phyloP scores from a whole-genome alignment of 2,329 filamentous ascomycete genomes.

The Lasiodiplodia theobromae region DNA sequence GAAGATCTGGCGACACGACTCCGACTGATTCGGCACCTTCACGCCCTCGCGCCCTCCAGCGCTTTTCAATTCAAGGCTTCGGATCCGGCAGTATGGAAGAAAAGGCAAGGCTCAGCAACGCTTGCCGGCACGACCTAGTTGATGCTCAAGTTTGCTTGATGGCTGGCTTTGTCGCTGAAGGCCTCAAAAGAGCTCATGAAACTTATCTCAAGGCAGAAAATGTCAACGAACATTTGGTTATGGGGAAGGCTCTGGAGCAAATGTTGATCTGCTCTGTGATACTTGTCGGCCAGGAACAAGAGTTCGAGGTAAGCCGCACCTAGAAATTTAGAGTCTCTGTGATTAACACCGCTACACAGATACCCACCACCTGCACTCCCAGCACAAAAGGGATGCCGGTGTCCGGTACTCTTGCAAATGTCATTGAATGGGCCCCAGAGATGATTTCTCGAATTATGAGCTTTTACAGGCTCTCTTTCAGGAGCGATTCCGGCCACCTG shows the following conservation, averaged over 20 bases:
- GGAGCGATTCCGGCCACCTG: constrained; percentile 25
- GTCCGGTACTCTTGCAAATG: constrained; percentile 12
- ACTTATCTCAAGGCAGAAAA: constrained; percentile 78
- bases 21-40: constrained; percentile 36
- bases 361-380: constrained; percentile 21
- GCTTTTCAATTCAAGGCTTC: constrained; percentile 71
- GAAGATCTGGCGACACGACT: constrained; percentile 27
- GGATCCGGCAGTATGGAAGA: constrained; percentile 71
- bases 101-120: constrained; percentile 79
- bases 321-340: not conserved
- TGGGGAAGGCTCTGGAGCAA: constrained; percentile 91
- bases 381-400: constrained; percentile 23
- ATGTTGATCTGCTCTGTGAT: constrained; percentile 83
- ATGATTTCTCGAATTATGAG: constrained; percentile 25
- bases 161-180: constrained; percentile 88
- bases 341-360: constrained; percentile 6
- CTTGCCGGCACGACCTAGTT: constrained; percentile 81
- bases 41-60: constrained; percentile 62
- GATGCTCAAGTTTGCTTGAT: constrained; percentile 72
- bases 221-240: constrained; percentile 93
- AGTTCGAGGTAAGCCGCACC: constrained; percentile 69
- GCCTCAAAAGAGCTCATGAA: constrained; percentile 81
- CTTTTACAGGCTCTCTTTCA: constrained; percentile 29
- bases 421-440: constrained; percentile 21
- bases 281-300: constrained; percentile 81